phyloP scores from a whole-genome alignment of 139 green algal genomes.

The Chlorella sorokiniana region DNA sequence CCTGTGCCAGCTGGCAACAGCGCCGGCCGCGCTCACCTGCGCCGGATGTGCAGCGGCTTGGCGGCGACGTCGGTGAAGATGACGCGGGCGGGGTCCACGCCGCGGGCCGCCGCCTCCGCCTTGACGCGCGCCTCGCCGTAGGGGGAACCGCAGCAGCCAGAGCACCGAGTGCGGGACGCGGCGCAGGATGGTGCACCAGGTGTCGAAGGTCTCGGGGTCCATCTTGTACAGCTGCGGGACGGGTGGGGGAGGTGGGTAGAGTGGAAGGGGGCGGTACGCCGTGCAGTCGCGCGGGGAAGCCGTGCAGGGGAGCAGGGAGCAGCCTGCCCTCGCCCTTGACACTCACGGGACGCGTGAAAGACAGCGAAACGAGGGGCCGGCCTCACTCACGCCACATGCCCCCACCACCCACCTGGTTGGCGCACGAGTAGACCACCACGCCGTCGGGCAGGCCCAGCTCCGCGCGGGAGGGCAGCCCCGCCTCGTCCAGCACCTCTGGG shows the following conservation, averaged over 20 bases:
- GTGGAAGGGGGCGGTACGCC: background rate
- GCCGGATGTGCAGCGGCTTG: conserved; percentile 84
- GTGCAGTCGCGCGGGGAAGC: background rate
- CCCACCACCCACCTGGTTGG: conserved; percentile 73
- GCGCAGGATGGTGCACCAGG: conserved; percentile 82
- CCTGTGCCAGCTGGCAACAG: background rate
- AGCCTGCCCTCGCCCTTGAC: background rate
- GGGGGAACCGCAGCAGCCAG: conserved; percentile 92
- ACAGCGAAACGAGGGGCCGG: no score
- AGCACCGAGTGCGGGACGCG: conserved; percentile 78
- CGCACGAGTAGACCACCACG: conserved; percentile 82
- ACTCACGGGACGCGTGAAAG: no score
- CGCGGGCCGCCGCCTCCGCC: conserved; percentile 48
- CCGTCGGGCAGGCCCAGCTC: conserved; percentile 79
- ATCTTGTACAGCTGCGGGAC: conserved; percentile 86
- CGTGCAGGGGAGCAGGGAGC: no score
- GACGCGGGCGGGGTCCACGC: conserved; percentile 73
- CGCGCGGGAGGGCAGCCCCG: conserved; percentile 25
- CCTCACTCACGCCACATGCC: no score
- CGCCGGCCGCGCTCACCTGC: conserved; percentile 9
- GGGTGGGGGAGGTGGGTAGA: background rate
- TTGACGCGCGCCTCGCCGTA: conserved; percentile 76
- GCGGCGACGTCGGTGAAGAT: conserved; percentile 92
- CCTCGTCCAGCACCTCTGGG: conserved; percentile 66
- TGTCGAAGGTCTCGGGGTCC: conserved; percentile 84